Evolutionary conservation across 1,284 basidiomycete species (phyloP).

Genomic region (Neolentinus lepideus): DNA sequence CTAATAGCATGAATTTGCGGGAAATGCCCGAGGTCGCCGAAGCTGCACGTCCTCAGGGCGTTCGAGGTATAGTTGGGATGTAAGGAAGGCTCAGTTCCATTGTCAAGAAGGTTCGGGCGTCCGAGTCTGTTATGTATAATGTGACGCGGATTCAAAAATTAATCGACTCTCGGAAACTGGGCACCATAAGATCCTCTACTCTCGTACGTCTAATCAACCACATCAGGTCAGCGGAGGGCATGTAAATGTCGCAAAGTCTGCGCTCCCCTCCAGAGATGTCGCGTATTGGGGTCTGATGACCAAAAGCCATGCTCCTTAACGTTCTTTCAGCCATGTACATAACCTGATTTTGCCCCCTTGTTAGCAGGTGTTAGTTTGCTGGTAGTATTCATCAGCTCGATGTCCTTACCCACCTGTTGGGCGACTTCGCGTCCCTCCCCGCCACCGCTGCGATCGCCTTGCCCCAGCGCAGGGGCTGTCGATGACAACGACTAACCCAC

Average conservation of each 20-base stretch:
- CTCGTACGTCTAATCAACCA: not conserved
- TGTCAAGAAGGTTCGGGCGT: constrained; percentile 20
- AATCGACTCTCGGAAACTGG: constrained; percentile 5
- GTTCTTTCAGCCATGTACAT: not conserved
- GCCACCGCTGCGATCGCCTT: constrained; percentile 6
- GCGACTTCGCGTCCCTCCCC: constrained; percentile 9
- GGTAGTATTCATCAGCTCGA: constrained; percentile 9
- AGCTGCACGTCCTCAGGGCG: constrained; percentile 21
- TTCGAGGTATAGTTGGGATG: constrained; percentile 25
- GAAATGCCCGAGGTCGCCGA: constrained; percentile 25
- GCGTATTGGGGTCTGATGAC: not conserved
- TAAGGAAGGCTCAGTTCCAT: constrained; percentile 22
- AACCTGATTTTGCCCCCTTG: not conserved
- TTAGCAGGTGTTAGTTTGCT: constrained; percentile 6
- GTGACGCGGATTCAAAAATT: not conserved
- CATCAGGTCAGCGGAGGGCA: constrained; percentile 8
- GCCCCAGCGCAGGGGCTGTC: not conserved
- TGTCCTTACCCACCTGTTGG: constrained; percentile 8
- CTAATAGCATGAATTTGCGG: constrained; percentile 21
- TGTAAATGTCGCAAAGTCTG: no score
- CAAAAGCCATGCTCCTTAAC: not conserved
- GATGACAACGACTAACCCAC: not conserved
- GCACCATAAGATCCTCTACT: constrained; percentile 8
- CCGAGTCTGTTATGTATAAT: not conserved
- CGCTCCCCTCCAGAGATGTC: not conserved